Evolutionary conservation across 1,284 basidiomycete species (phyloP), one percentile per base, ranked within the genome.

Genomic region (Microbotryomycetes sp.): DNA sequence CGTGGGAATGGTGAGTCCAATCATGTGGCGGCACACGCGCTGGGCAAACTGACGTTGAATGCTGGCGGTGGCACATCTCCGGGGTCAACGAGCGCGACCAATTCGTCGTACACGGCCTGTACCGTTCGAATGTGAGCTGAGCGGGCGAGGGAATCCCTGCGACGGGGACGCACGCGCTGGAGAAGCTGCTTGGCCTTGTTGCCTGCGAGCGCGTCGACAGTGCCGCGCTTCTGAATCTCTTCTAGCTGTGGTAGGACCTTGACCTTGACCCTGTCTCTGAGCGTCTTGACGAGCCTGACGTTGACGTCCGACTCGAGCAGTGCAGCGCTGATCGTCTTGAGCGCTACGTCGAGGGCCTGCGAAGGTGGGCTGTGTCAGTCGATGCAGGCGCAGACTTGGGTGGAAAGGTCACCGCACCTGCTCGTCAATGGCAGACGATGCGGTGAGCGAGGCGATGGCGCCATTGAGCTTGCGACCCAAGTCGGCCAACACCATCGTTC

Each of bases 281-380:
- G 77, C 58, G 85, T 83, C 9, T 89, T 83, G 27, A 97, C 96
- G 24, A 98, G 84, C 75, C 93, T 94, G 71, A 99, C 94, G 74
- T 98, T 99, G 63, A 99, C 94, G 77, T 99, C 96, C 28, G 92
- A 88, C 77, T 97, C 92, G 56, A 98, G 83, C 52, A 99, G 80
- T 2, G 94, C 96, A 27, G 90, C 82, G 65, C 90, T 92, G 67
- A 99, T 89, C 76, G 94, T 89, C 78, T 97, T 98, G 68, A 99
- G 84, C 15, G 91, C 85, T 5, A 85, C 85, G 79, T 97, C 94
- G 72, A 98, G 85, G 52, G 92, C 90, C 91, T 89, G 70, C 74
- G 61, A 54, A 54, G 24, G 9, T 15, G 7, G 15, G n/a, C 6
- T 13, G 30, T 65, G 7, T 16, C 23, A 15, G 7, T 45, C 2